These are phyloP conservation scores for Isoetes engelmannii DNA, from an alignment of 83 land plant genomes.

Conservation along the genomic window DNA sequence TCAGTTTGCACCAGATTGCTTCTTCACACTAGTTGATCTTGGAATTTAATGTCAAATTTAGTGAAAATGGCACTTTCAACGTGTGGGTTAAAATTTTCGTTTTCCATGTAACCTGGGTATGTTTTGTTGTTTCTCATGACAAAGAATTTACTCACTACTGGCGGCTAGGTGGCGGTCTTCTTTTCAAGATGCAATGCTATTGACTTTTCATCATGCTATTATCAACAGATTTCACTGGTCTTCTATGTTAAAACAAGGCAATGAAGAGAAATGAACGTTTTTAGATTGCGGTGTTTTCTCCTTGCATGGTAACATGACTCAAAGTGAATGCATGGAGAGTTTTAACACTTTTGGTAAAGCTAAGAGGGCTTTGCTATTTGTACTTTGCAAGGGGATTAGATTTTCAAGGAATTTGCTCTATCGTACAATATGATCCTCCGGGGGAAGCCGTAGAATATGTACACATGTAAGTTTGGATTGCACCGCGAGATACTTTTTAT, in stretches of 20 bases:
- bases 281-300: slow-evolving; percentile 52
- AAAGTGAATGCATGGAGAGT: slow-evolving; percentile 60
- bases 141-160: no score
- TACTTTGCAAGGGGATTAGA: slow-evolving; percentile 92
- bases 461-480: slow-evolving; percentile 56
- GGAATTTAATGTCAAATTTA: no score
- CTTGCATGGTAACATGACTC: slow-evolving; percentile 91
- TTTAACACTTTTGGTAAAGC: slow-evolving; percentile 60
- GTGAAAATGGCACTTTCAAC: not conserved
- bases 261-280: slow-evolving; percentile 30
- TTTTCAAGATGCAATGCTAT: slow-evolving; percentile 95
- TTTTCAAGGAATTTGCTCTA: slow-evolving; percentile 73
- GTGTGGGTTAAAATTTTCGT: not conserved
- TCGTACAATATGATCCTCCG: slow-evolving; percentile 93
- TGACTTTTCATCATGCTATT: slow-evolving; percentile 73
- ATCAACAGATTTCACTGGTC: slow-evolving; percentile 61
- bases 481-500: slow-evolving; percentile 4
- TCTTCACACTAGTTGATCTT: no score
- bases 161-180: slow-evolving; percentile 82
- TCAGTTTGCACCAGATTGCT: no score
- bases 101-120: no score
- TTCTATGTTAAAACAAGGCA: slow-evolving; percentile 26
- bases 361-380: slow-evolving; percentile 71
- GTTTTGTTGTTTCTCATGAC: no score
- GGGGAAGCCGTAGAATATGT: slow-evolving; percentile 97